These are phyloP conservation scores for Piper longum DNA, from an alignment of 164 flowering plant species.

Conservation along the genomic window DNA sequence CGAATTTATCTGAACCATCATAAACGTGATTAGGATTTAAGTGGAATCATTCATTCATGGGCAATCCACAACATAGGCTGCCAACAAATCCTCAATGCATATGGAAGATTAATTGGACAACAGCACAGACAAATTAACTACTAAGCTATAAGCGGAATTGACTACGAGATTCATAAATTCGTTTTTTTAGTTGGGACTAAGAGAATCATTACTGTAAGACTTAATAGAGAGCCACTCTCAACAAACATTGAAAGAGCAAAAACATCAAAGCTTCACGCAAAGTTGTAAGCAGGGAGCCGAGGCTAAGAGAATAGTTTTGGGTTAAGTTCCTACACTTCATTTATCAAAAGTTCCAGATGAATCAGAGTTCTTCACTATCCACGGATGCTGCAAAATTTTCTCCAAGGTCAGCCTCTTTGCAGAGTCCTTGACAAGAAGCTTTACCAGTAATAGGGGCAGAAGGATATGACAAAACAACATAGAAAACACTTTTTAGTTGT, in stretches of 20 bases:
- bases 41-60: too few species aligned
- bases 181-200: too few species aligned
- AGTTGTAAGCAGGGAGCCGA: background rate
- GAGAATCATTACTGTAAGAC: too few species aligned
- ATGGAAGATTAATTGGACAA: too few species aligned
- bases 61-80: too few species aligned
- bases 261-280: background rate
- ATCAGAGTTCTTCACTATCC: constrained; percentile 66
- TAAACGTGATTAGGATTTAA: too few species aligned
- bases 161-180: too few species aligned
- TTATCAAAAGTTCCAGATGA: constrained; percentile 23
- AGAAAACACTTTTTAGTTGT: background rate
- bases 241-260: background rate
- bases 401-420: constrained; percentile 67
- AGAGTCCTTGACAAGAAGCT: constrained; percentile 86
- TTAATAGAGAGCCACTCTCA: background rate
- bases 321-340: background rate
- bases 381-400: constrained; percentile 76
- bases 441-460: constrained; percentile 10
- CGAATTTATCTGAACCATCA: too few species aligned
- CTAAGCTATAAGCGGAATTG: too few species aligned
- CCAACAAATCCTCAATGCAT: too few species aligned
- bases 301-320: background rate
- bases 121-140: too few species aligned
- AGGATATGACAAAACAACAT: background rate